Evolutionary conservation across 768 basidiomycete species (phyloP).

Genomic region (Boletus subparvulus): DNA sequence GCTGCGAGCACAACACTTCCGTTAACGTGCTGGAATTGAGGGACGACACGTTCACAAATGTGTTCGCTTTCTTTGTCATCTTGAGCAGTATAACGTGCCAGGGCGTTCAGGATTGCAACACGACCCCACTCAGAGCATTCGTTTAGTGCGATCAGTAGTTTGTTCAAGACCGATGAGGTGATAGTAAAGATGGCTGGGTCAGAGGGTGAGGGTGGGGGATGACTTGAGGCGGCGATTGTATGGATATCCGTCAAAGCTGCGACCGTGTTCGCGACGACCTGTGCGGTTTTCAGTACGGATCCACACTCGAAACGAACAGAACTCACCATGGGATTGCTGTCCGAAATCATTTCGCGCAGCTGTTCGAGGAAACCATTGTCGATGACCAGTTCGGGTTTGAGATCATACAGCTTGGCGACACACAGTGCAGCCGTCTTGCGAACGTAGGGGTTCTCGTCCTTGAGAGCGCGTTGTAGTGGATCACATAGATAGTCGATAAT

Average conservation of each 20-base stretch:
- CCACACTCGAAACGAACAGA: not conserved
- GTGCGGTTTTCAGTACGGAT: not conserved
- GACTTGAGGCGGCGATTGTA: slow-evolving; percentile 53
- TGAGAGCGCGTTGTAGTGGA: slow-evolving; percentile 86
- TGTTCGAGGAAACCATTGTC: slow-evolving; percentile 93
- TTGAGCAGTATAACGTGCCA: slow-evolving; percentile 76
- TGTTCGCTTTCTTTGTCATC: slow-evolving; percentile 98
- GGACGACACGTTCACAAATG: slow-evolving; percentile 97
- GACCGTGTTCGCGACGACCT: slow-evolving; percentile 98
- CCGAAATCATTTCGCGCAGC: slow-evolving; percentile 89
- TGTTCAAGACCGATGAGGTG: slow-evolving; percentile 79
- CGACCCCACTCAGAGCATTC: slow-evolving; percentile 99
- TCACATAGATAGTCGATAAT: slow-evolving; percentile 99
- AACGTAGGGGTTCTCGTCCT: slow-evolving; percentile 97
- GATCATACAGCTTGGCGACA: slow-evolving; percentile 95
- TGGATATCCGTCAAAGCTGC: slow-evolving; percentile 93
- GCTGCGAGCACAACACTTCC: slow-evolving; percentile 96
- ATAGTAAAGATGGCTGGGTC: slow-evolving; percentile 77
- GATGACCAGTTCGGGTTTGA: slow-evolving; percentile 92
- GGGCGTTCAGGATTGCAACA: slow-evolving; percentile 85
- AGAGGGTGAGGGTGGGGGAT: slow-evolving; percentile 50
- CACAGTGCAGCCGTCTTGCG: slow-evolving; percentile 97
- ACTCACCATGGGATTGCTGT: slow-evolving; percentile 94
- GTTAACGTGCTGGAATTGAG: slow-evolving; percentile 97
- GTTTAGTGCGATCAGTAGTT: slow-evolving; percentile 91